phyloP scores from a whole-genome alignment of 2,329 filamentous ascomycete species.

The Nigrospora sphaerica region DNA sequence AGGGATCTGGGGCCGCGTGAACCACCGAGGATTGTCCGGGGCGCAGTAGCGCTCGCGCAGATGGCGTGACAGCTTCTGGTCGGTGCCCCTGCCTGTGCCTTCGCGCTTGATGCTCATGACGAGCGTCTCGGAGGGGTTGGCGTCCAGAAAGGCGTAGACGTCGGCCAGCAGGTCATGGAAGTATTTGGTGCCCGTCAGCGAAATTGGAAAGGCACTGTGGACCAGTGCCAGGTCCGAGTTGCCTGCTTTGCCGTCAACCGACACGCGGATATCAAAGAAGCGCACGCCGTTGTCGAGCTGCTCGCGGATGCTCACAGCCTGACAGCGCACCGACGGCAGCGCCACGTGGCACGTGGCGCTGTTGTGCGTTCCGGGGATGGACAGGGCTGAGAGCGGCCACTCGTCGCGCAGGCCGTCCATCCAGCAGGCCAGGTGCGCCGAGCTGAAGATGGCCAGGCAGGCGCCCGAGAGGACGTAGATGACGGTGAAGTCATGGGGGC shows the following conservation, averaged over 20 bases:
- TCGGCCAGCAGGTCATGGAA: conserved; percentile 66
- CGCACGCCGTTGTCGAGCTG: conserved; percentile 88
- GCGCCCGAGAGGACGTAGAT: conserved; percentile 54
- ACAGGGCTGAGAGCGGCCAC: conserved; percentile 70
- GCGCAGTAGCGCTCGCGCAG: conserved; percentile 65
- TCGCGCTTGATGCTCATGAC: conserved; percentile 89
- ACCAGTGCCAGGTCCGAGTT: conserved; percentile 72
- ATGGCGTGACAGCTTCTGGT: conserved; percentile 69
- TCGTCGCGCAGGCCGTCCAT: conserved; percentile 70
- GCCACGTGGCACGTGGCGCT: conserved; percentile 79
- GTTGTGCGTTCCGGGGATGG: conserved; percentile 94
- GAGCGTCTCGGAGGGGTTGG: conserved; percentile 73
- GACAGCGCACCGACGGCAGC: conserved; percentile 87
- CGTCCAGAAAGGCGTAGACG: conserved; percentile 67
- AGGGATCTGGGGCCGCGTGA: conserved; percentile 69
- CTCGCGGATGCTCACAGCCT: conserved; percentile 67
- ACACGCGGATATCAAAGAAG: conserved; percentile 86
- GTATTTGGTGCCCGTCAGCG: conserved; percentile 73
- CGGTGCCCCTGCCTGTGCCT: conserved; percentile 72
- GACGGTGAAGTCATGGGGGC: conserved; percentile 51
- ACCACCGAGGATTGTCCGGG: conserved; percentile 56
- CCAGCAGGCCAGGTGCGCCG: conserved; percentile 64
- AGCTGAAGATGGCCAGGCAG: conserved; percentile 61
- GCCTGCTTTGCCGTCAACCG: conserved; percentile 32
- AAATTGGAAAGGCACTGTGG: conserved; percentile 84